Evolutionary conservation across 2,329 filamentous ascomycete genomes (phyloP), one percentile per base, ranked within the genome.

Genomic region (Colletotrichum filicis): DNA sequence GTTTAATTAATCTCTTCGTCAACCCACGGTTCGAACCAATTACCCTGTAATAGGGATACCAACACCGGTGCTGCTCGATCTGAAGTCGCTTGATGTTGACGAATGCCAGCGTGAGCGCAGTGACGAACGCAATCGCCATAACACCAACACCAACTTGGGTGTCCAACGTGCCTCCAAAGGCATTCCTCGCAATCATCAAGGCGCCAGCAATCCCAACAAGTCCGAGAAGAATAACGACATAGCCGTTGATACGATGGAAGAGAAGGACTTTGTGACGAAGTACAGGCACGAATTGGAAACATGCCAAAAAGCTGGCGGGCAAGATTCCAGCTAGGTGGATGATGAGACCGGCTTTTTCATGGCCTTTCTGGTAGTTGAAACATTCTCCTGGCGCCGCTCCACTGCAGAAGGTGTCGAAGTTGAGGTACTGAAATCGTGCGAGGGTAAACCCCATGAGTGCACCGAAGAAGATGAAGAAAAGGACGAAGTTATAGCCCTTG

Each of bases 61-160:
- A n/a, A n/a, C n/a, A n/a, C n/a, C n/a, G 84, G 74, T 92, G 90
- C 76, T 92, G 87, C 35, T 91, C 89, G 57, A 93, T 89, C 76
- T 92, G 90, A 1, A 92, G 79, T 2, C 83, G 81, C 78, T 89
- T 91, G 79, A 92, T 86, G 74, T 91, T 91, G 78, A 87, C 82
- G 28, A 85, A 87, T 1, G 89, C 87, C 59, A 91, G 69, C 0
- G 77, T 71, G 26, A 89, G 78, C 8, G 84, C 82, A 0, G 78
- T 75, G 0, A 86, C 78, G 2, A 88, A 88, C 5, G 85, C 76
- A 22, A 89, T 82, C 0, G 80, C 84, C 0, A 89, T 75, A 0
- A 85, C 63, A 0, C 85, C 86, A 0, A 87, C 77, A 2, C 76
- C 83, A 0, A 80, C 77, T 75, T 91, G 89, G 1, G 85, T 84